Conservation (phyloP, 768 basidiomycete genomes). For the Kwoniella dejecticola region DNA sequence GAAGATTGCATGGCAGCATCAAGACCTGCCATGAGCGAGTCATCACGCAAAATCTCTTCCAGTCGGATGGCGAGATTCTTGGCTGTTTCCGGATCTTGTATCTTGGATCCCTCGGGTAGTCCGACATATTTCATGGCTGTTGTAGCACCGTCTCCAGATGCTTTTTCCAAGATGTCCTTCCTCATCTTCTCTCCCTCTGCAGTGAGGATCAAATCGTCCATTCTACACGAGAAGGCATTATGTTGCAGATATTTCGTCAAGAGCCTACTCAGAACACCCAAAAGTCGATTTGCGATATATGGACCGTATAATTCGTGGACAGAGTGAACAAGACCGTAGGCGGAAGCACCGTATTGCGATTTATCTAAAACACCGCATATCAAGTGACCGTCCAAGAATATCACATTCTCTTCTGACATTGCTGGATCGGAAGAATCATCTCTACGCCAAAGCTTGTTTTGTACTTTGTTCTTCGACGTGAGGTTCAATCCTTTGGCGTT, state of each 20-base stretch:
- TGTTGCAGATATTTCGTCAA: constrained; percentile 97
- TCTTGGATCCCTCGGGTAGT: constrained; percentile 60
- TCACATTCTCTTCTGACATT: constrained; percentile 77
- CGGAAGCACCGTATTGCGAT: constrained; percentile 92
- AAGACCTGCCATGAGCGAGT: constrained; percentile 94
- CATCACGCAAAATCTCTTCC: constrained; percentile 90
- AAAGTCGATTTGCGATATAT: constrained; percentile 80
- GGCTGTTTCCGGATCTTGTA: constrained; percentile 54
- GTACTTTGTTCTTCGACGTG: constrained; percentile 82
- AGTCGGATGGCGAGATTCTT: constrained; percentile 62
- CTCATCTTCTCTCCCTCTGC: constrained; percentile 74
- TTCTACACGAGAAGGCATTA: constrained; percentile 95
- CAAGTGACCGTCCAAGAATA: constrained; percentile 91
- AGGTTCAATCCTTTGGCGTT: constrained; percentile 80
- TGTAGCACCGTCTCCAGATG: constrained; percentile 73
- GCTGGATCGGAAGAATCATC: constrained; percentile 59
- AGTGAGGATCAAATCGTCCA: constrained; percentile 95
- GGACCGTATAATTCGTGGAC: constrained; percentile 94
- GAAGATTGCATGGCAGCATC: constrained; percentile 62
- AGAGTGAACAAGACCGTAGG: constrained; percentile 95
- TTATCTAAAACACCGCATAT: constrained; percentile 95
- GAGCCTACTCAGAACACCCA: constrained; percentile 87
- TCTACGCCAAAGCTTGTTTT: constrained; percentile 72
- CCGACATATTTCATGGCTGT: constrained; percentile 74
- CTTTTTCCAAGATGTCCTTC: constrained; percentile 67